Evolutionary conservation across 768 basidiomycete species (phyloP).

Genomic region (Podaxis pistillaris): DNA sequence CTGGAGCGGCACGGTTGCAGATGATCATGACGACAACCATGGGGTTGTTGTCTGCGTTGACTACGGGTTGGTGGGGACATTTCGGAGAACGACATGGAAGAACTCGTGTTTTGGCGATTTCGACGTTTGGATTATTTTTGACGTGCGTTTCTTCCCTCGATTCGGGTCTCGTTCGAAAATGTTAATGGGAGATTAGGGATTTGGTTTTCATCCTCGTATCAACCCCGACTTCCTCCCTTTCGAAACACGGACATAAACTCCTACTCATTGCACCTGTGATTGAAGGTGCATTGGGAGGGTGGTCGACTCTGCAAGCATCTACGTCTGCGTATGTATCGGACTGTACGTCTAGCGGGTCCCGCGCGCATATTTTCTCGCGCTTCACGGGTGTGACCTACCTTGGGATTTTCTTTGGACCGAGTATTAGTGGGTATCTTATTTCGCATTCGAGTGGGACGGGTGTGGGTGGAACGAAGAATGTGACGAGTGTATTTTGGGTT

Average conservation of each 20-base stretch:
- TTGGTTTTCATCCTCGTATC: slow-evolving; percentile 82
- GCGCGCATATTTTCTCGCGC: slow-evolving; percentile 69
- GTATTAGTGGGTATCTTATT: slow-evolving; percentile 61
- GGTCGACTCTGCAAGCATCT: slow-evolving; percentile 72
- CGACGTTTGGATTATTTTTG: slow-evolving; percentile 57
- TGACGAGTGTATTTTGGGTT: slow-evolving; percentile 49
- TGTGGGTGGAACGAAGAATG: slow-evolving; percentile 25
- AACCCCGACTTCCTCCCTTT: slow-evolving; percentile 58
- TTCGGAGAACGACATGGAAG: slow-evolving; percentile 80
- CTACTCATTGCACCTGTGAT: slow-evolving; percentile 77
- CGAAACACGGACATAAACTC: slow-evolving; percentile 69
- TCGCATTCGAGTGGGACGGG: slow-evolving; percentile 27
- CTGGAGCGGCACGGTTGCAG: slow-evolving; percentile 69
- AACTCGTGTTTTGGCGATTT: slow-evolving; percentile 70
- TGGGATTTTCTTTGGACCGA: slow-evolving; percentile 77
- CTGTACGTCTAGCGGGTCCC: slow-evolving; percentile 81
- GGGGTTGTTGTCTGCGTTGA: slow-evolving; percentile 80
- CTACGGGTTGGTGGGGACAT: slow-evolving; percentile 88
- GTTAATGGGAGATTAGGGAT: slow-evolving; percentile 49
- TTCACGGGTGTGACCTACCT: slow-evolving; percentile 76
- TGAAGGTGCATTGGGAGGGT: slow-evolving; percentile 84
- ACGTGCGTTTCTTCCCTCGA: slow-evolving; percentile 30
- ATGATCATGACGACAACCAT: slow-evolving; percentile 74
- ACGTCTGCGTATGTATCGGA: slow-evolving; percentile 84
- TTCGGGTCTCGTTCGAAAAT: neutral